These are phyloP conservation scores for Phytophthora macrochlamydospora DNA, from an alignment of 352 stramenopile genomes.

Conservation along the genomic window DNA sequence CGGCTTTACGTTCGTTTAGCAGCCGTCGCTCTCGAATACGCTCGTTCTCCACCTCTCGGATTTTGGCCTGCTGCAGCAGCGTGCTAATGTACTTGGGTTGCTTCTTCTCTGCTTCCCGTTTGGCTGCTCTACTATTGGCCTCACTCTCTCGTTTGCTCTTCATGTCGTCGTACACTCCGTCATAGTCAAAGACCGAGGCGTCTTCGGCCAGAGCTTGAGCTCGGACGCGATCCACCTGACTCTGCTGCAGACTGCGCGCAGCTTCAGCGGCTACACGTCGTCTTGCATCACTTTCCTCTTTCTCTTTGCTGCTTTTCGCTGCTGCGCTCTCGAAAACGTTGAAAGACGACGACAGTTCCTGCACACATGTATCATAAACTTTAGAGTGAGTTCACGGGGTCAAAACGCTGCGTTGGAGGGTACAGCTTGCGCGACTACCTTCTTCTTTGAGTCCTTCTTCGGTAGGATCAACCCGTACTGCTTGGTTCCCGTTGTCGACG, in stretches of 20 bases:
- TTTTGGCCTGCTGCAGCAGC: conserved; percentile 89
- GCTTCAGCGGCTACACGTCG: conserved; percentile 53
- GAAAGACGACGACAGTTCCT: conserved; percentile 31
- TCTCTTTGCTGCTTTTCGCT: conserved; percentile 5
- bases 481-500: conserved; percentile 21
- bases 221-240: conserved; percentile 53
- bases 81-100: conserved; percentile 90
- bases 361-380: conserved; percentile 1
- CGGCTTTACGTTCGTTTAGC: conserved; percentile 82
- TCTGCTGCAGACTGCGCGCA: conserved; percentile 54
- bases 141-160: conserved; percentile 48
- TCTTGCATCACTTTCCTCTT: conserved; percentile 9
- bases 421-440: conserved; percentile 18
- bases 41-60: conserved; percentile 90
- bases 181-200: conserved; percentile 91
- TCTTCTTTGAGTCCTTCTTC: conserved; percentile 41
- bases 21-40: conserved; percentile 86
- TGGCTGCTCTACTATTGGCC: conserved; percentile 43
- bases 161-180: conserved; percentile 90
- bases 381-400: conserved; percentile 15
- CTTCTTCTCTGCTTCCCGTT: conserved; percentile 68
- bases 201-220: conserved; percentile 74
- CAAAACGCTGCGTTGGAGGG: background rate
- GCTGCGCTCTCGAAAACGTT: conserved; percentile 28
- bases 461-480: conserved; percentile 58